A percentile compares a stretch with the other conserved stretches of the same genome.
phyloP scores from a whole-genome alignment of 106 monocot genomes.

The Narthecium ossifragum region DNA sequence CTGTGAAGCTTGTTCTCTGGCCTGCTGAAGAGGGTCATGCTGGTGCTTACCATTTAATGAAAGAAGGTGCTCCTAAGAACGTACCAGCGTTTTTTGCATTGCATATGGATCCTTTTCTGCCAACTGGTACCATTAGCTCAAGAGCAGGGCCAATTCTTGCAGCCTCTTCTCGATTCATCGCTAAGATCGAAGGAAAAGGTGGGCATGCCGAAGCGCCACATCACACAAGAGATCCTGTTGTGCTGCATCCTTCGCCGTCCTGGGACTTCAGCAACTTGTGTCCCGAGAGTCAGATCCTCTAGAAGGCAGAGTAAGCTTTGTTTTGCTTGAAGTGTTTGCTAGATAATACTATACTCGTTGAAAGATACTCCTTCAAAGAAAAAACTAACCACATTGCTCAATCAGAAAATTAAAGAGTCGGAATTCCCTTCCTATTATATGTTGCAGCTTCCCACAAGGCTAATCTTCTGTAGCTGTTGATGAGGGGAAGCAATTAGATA shows the following conservation, averaged over 20 bases:
- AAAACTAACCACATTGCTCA: no score
- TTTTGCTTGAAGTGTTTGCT: no score
- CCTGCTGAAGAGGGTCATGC: conserved; percentile 62
- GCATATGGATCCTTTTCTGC: conserved; percentile 25
- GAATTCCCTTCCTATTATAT: no score
- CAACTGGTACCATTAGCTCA: conserved; percentile 37
- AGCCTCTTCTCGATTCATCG: conserved; percentile 36
- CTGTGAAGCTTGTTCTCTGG: conserved; percentile 75
- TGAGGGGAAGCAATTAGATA: no score
- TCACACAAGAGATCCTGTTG: conserved; percentile 26
- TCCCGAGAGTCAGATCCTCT: conserved; percentile 44
- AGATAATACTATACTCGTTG: no score
- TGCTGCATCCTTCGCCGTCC: conserved; percentile 25
- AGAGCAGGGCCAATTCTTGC: conserved; percentile 48
- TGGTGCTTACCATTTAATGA: conserved; percentile 51
- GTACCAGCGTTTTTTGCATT: conserved; percentile 49
- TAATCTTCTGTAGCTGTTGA: no score
- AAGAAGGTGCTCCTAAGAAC: conserved; percentile 47
- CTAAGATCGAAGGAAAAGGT: conserved; percentile 38
- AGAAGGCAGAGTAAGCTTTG: conserved; percentile 31
- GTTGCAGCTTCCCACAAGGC: no score
- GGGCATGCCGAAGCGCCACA: conserved; percentile 43
- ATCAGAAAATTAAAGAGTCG: no score
- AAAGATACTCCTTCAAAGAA: no score
- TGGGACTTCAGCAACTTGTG: conserved; percentile 35